These are phyloP conservation scores for Cryptosporidium felis DNA, from an alignment of 169 alveolate genomes.

Conservation along the genomic window DNA sequence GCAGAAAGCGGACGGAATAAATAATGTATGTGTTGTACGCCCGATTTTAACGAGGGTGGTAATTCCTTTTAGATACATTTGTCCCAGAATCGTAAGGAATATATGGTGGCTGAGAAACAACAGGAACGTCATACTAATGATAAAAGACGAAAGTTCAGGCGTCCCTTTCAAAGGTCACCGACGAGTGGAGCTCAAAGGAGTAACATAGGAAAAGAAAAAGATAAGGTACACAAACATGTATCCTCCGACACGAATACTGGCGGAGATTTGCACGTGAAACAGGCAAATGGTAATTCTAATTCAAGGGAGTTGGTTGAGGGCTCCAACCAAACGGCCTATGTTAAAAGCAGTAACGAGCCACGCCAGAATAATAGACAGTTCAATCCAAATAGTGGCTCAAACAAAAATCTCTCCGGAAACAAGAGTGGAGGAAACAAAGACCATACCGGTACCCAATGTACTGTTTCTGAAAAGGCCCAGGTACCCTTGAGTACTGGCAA, in stretches of 20 bases:
- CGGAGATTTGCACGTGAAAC: not conserved
- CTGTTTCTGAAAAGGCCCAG: not conserved
- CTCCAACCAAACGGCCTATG: not conserved
- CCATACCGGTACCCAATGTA: not conserved
- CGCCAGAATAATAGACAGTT: too few relatives aligned
- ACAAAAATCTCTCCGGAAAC: too few relatives aligned
- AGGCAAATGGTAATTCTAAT: not conserved
- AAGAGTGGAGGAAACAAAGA: not conserved
- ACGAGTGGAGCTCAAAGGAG: conserved; percentile 54
- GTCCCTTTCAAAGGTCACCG: conserved; percentile 66
- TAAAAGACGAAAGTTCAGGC: conserved; percentile 63
- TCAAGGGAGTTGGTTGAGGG: not conserved
- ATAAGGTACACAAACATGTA: conserved; percentile 21
- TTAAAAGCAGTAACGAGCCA: too few relatives aligned
- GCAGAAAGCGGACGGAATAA: not conserved
- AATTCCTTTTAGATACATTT: conserved; percentile 26
- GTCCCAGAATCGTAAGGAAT: conserved; percentile 17
- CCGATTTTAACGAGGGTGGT: conserved; percentile 62
- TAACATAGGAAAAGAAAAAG: conserved; percentile 25
- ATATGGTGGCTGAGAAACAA: conserved; percentile 70
- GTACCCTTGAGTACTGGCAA: not conserved
- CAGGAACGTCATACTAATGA: conserved; percentile 67
- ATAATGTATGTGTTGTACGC: conserved; percentile 69
- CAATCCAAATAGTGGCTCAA: too few relatives aligned
- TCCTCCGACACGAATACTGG: not conserved